These are phyloP conservation scores for Bauhinia variegata DNA, from an alignment of 306 rosid species.

Conservation along the genomic window DNA sequence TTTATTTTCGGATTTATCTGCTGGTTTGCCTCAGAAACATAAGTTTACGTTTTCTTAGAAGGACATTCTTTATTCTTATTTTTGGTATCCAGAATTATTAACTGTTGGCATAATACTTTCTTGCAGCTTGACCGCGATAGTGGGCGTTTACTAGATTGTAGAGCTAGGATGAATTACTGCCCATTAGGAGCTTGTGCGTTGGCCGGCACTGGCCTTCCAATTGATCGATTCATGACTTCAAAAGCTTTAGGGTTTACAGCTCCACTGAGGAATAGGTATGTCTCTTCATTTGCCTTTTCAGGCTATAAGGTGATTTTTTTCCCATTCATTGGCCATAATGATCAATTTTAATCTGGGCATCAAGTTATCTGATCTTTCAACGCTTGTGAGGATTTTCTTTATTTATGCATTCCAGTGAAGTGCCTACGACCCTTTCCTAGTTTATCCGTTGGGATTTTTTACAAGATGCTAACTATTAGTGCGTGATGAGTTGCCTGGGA, in stretches of 20 bases:
- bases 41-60: background rate
- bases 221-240: constrained; percentile 95
- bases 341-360: no score
- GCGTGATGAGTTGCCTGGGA: no score
- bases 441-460: no score
- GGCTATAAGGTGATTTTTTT: background rate
- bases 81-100: constrained; percentile 17
- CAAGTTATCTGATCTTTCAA: no score
- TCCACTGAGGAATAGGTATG: constrained; percentile 94
- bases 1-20: background rate
- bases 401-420: no score
- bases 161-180: constrained; percentile 81
- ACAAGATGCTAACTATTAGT: no score
- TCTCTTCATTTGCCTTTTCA: constrained; percentile 11
- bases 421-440: no score
- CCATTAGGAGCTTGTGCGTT: constrained; percentile 97
- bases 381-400: no score
- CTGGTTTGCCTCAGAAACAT: background rate
- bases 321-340: background rate
- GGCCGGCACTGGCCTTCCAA: constrained; percentile 99
- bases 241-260: constrained; percentile 79
- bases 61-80: background rate
- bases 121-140: constrained; percentile 96
- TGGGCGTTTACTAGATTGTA: constrained; percentile 84
- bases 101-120: constrained; percentile 27